Evolutionary conservation across 768 basidiomycete genomes (phyloP).

Genomic region (Sarcomyxa edulis): DNA sequence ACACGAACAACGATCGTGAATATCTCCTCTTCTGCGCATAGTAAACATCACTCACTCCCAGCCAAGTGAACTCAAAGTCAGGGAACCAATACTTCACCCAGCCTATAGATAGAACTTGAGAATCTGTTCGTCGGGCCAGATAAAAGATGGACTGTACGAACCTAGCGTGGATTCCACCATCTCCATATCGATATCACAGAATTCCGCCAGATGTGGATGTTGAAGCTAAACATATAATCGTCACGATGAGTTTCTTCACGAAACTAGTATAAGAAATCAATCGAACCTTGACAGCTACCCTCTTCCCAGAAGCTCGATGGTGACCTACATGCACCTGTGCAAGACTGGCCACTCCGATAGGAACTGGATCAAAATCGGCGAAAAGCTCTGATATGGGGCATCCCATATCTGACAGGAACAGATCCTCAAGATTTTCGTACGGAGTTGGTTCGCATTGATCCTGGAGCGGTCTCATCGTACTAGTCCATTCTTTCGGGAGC

Average conservation of each 20-base stretch:
- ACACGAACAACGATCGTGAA: conserved; percentile 19
- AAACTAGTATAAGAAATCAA: neutral
- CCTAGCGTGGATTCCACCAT: conserved; percentile 75
- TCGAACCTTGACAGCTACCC: conserved; percentile 81
- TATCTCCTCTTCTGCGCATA: too few relatives aligned
- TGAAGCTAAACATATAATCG: conserved; percentile 50
- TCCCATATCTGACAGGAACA: conserved; percentile 81
- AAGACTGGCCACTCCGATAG: conserved; percentile 92
- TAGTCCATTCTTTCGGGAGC: conserved; percentile 49
- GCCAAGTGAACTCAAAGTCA: conserved; percentile 93
- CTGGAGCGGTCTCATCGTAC: conserved; percentile 57
- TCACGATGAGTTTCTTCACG: too few relatives aligned
- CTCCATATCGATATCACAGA: conserved; percentile 85
- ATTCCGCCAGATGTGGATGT: conserved; percentile 92
- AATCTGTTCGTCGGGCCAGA: neutral
- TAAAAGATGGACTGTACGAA: conserved; percentile 19
- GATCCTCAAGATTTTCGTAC: conserved; percentile 65
- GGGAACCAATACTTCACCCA: conserved; percentile 94
- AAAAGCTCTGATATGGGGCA: conserved; percentile 69
- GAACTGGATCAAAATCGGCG: conserved; percentile 76
- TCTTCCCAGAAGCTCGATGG: conserved; percentile 62
- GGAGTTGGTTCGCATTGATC: conserved; percentile 92
- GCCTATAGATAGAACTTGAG: conserved; percentile 30
- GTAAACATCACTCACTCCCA: conserved; percentile 44
- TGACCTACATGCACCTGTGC: conserved; percentile 92